phyloP scores from a whole-genome alignment of 129 eudicot genomes.

The Flaveria ramosissima region DNA sequence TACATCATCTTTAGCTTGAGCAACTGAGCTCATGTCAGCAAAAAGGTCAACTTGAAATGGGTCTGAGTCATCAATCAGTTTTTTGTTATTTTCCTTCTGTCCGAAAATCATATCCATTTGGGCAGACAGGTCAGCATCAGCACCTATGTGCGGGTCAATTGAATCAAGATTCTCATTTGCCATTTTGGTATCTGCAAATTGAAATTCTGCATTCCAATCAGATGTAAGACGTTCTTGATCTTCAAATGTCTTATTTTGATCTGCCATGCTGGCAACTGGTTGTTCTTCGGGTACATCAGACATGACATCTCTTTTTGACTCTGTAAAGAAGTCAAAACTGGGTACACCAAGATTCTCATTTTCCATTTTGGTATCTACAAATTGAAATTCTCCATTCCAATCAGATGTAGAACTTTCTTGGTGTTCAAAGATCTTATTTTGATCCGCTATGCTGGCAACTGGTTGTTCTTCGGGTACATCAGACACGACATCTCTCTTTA shows the following conservation, averaged over 20 bases:
- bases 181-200: constrained; percentile 43
- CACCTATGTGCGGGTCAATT: constrained; percentile 32
- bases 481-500: constrained; percentile 25
- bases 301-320: constrained; percentile 28
- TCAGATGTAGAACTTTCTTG: constrained; percentile 44
- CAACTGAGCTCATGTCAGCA: constrained; percentile 20
- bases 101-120: constrained; percentile 49
- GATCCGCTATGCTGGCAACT: constrained; percentile 26
- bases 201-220: constrained; percentile 78
- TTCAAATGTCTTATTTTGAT: constrained; percentile 30
- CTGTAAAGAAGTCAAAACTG: constrained; percentile 48
- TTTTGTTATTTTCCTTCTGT: constrained; percentile 25
- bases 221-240: constrained; percentile 38
- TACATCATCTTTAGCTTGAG: constrained; percentile 25
- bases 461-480: constrained; percentile 38
- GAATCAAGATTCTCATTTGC: constrained; percentile 17
- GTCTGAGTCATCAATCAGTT: constrained; percentile 27
- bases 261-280: constrained; percentile 26
- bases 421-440: constrained; percentile 30
- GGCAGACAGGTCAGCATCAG: constrained; percentile 42
- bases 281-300: constrained; percentile 38
- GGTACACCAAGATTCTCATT: constrained; percentile 35
- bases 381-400: constrained; percentile 73
- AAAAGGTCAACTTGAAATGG: constrained; percentile 25
- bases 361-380: constrained; percentile 41